phyloP scores from a whole-genome alignment of 768 basidiomycete genomes.

The Rhizopogon sp. region DNA sequence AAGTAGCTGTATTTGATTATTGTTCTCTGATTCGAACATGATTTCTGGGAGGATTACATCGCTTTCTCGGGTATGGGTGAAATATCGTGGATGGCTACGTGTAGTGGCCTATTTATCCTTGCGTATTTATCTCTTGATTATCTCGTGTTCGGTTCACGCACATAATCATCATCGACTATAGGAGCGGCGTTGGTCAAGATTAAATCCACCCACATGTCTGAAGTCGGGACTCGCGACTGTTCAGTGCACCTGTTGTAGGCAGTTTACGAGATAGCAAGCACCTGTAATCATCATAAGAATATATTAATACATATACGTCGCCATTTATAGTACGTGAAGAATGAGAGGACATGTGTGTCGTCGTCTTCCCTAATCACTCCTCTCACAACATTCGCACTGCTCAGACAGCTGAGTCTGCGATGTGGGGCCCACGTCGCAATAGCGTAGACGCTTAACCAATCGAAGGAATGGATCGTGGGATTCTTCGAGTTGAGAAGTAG shows the following conservation, averaged over 20 bases:
- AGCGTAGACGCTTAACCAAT: slow-evolving; percentile 20
- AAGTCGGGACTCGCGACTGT: too few relatives aligned
- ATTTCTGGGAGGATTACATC: too few relatives aligned
- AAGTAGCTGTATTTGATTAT: too few relatives aligned
- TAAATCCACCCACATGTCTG: too few relatives aligned
- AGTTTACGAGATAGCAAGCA: neutral
- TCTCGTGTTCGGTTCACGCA: neutral
- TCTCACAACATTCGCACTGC: neutral
- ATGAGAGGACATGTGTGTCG: neutral
- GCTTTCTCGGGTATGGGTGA: too few relatives aligned
- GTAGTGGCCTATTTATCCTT: too few relatives aligned
- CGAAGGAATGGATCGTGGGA: slow-evolving; percentile 1
- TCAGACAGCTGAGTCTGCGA: neutral
- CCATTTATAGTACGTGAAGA: neutral
- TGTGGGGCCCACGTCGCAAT: slow-evolving; percentile 9
- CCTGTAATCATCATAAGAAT: neutral
- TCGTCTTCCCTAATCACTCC: neutral
- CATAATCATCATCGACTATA: too few relatives aligned
- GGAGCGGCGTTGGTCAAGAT: too few relatives aligned
- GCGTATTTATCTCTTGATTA: too few relatives aligned
- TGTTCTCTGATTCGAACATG: too few relatives aligned
- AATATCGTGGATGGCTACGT: too few relatives aligned
- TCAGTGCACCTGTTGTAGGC: too few relatives aligned
- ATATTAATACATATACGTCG: neutral
- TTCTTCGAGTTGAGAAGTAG: neutral